Conservation (phyloP, 2,329 filamentous ascomycete genomes). For the Microascus cirrosus region DNA sequence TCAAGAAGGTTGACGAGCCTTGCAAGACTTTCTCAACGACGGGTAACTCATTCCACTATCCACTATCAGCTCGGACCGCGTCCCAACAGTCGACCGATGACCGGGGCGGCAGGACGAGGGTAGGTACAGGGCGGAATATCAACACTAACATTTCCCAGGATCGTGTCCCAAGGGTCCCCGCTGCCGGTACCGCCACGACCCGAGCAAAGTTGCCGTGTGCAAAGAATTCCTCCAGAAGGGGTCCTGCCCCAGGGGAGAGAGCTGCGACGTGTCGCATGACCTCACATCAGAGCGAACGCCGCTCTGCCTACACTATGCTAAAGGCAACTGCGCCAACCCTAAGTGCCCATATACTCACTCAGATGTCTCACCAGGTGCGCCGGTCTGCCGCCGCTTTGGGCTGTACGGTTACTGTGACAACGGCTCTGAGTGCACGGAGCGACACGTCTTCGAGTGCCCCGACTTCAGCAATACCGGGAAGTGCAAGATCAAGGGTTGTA, state of each 20-base stretch:
- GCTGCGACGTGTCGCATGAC: constrained; percentile 87
- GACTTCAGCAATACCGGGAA: constrained; percentile 85
- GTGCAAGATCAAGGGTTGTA: constrained; percentile 74
- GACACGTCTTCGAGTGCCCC: constrained; percentile 88
- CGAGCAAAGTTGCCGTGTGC: constrained; percentile 80
- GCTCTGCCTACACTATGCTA: constrained; percentile 79
- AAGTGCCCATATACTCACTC: constrained; percentile 83
- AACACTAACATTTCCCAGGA: constrained; percentile 51
- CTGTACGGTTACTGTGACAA: constrained; percentile 81
- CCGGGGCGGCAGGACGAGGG: not conserved
- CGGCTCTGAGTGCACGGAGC: constrained; percentile 64
- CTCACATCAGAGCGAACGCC: constrained; percentile 74
- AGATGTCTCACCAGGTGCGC: constrained; percentile 62
- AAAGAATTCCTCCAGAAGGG: constrained; percentile 75
- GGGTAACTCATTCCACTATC: constrained; percentile 45
- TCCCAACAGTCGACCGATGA: constrained; percentile 7
- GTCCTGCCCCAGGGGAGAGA: constrained; percentile 62
- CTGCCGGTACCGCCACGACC: constrained; percentile 77
- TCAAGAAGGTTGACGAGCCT: constrained; percentile 60
- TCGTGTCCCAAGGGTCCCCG: constrained; percentile 70
- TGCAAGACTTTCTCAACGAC: constrained; percentile 64
- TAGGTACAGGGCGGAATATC: not conserved
- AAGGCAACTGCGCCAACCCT: constrained; percentile 79
- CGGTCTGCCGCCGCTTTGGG: constrained; percentile 76
- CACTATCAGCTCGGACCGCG: constrained; percentile 5